Base-by-base conservation (phyloP, 768 basidiomycete genomes). In the Lactifluus hygrophoroides region DNA sequence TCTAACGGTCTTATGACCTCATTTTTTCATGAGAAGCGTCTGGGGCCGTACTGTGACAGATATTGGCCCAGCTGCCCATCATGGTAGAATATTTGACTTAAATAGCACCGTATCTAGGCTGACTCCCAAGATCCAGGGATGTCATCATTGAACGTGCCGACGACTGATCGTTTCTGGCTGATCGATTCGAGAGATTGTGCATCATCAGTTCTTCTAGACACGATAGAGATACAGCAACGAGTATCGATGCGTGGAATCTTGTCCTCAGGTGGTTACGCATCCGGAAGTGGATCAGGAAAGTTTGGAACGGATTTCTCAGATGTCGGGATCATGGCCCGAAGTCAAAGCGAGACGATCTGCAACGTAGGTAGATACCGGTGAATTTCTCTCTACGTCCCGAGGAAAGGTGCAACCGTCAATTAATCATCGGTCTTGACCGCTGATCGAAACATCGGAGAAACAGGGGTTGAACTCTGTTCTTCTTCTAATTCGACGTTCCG, bases 261-360 rank as follows among this genome's bases (percentile, higher is more conserved):
- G 35, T 23, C 23, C 10, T 4, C 57, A 23, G 43, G 43, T 58
- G 51, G 57, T 34, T 25, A 23, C 43, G 50, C 50, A 42, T 51
- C 40, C 16, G 27, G 6, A 43, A 17, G 57, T 58, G 57, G 57
- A 58, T 58, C 51, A 58, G 57, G 45, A 19, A 52, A 48, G 44
- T 38, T 37, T 37, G 49, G 50, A 46, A 46, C 28, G 38, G 17
- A 27, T 3, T 21, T 40, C 28, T 52, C 37, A 37, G 23, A 32
- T 16, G 6, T 23, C 44, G 44, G 50, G 28, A 50, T 9, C 8
- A 30, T 52, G 57, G 44, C 11, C 45, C 51, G 51, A 44, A 57
- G 19, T 45, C 25, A 28, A 11, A 37, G 13, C n/a, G 8, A 11
- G n/a, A 13, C n/a, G 19, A 52, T 38, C 17, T 34, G 21, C 28